A percentile compares a stretch with the other conserved stretches of the same genome.
These are phyloP conservation scores for Aspergillus niger DNA, from an alignment of 2,329 filamentous ascomycete genomes.

Conservation along the genomic window DNA sequence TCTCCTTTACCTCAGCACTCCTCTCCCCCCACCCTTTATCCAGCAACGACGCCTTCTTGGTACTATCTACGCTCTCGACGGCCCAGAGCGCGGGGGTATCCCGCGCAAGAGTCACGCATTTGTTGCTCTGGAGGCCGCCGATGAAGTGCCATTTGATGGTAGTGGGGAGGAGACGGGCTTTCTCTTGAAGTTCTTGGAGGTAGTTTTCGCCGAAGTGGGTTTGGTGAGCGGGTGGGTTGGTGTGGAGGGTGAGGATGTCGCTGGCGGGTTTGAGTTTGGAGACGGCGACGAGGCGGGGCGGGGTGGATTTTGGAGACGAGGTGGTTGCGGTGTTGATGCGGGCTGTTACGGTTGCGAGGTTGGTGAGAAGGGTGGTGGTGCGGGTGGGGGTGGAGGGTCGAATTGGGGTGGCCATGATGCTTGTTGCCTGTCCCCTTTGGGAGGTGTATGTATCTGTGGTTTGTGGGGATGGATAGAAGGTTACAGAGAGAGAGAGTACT, in stretches of 20 bases:
- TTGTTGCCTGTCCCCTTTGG: too few species aligned
- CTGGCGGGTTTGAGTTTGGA: slow-evolving; percentile 94
- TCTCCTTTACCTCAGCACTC: slow-evolving; percentile 37
- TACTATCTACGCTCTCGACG: slow-evolving; percentile 83
- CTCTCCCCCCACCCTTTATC: slow-evolving; percentile 71
- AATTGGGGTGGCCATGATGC: slow-evolving; percentile 11
- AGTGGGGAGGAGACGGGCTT: slow-evolving; percentile 74
- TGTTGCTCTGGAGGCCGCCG: slow-evolving; percentile 88
- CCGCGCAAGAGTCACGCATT: slow-evolving; percentile 81
- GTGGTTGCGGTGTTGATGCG: slow-evolving; percentile 57
- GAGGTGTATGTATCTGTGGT: too few species aligned
- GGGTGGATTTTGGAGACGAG: slow-evolving; percentile 9
- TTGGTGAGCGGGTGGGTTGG: slow-evolving; percentile 58
- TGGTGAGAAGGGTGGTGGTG: slow-evolving; percentile 63
- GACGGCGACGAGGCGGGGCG: slow-evolving; percentile 66
- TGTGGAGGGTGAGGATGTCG: slow-evolving; percentile 77
- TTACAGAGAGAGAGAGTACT: too few species aligned
- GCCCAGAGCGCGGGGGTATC: slow-evolving; percentile 87
- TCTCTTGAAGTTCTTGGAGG: slow-evolving; percentile 82
- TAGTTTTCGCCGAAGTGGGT: slow-evolving; percentile 96
- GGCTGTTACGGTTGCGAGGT: slow-evolving; percentile 62
- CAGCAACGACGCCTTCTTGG: slow-evolving; percentile 78
- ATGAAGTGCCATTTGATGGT: slow-evolving; percentile 94
- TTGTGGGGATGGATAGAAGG: too few species aligned
- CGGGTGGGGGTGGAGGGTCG: slow-evolving; percentile 63